Conservation (phyloP, 1,139 yeast genomes). For the Kodamaea suecica region DNA sequence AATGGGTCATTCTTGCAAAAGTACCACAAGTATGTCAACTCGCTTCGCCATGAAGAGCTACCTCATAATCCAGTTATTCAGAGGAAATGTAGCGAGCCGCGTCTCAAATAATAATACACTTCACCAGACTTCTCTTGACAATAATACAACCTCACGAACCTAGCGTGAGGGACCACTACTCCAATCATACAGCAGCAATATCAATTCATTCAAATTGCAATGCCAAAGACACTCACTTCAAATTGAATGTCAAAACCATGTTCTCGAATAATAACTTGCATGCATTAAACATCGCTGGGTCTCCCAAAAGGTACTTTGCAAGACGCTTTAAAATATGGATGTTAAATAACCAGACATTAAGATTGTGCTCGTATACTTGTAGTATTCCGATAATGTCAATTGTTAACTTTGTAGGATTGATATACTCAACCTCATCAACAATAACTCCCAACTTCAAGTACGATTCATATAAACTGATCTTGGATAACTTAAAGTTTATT, state of each 20-base stretch:
- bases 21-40: no score
- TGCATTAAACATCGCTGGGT: slow-evolving; percentile 25
- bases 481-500: slow-evolving; percentile 31
- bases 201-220: neutral
- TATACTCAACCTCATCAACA: neutral
- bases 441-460: slow-evolving; percentile 13
- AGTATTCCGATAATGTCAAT: slow-evolving; percentile 39
- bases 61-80: no score
- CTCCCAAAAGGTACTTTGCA: slow-evolving; percentile 28
- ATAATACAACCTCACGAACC: no score
- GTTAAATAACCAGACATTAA: slow-evolving; percentile 35
- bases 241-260: slow-evolving; percentile 26
- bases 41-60: no score
- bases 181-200: no score
- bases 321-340: slow-evolving; percentile 34
- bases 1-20: no score
- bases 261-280: slow-evolving; percentile 27
- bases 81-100: no score
- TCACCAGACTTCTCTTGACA: no score
- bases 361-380: slow-evolving; percentile 33
- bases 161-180: no score
- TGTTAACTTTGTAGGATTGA: slow-evolving; percentile 23
- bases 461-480: slow-evolving; percentile 31
- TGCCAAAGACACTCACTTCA: slow-evolving; percentile 9
- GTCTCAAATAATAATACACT: no score